phyloP scores from a whole-genome alignment of 106 monocot species.

The Vanilla planifolia region DNA sequence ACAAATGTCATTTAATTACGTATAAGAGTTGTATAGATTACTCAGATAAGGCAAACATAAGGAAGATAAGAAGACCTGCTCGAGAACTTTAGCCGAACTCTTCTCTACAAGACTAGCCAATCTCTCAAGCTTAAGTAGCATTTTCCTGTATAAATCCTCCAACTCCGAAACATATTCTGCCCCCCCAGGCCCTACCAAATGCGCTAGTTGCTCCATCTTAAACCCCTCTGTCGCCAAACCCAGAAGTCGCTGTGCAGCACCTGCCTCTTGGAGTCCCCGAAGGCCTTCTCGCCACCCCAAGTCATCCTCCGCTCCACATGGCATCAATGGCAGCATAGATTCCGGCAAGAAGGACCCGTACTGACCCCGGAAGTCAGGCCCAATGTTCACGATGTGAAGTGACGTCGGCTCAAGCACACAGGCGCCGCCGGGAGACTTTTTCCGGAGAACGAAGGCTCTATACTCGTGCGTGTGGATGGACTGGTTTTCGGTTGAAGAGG shows the following conservation, averaged over 20 bases:
- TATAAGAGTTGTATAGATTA: too few relatives aligned
- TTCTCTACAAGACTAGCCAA: slow-evolving; percentile 47
- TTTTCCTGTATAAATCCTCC: slow-evolving; percentile 53
- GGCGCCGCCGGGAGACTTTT: not conserved
- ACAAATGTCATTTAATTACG: too few relatives aligned
- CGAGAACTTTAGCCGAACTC: slow-evolving; percentile 40
- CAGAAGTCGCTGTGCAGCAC: slow-evolving; percentile 12
- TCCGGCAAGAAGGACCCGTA: slow-evolving; percentile 33
- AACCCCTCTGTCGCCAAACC: slow-evolving; percentile 33
- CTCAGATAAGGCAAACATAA: too few relatives aligned
- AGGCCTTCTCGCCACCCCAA: slow-evolving; percentile 17
- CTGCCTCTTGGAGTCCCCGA: not conserved
- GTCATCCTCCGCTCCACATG: slow-evolving; percentile 13
- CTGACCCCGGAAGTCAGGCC: slow-evolving; percentile 37
- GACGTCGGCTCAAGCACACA: slow-evolving; percentile 29
- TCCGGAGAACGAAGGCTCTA: slow-evolving; percentile 24
- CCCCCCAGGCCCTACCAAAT: slow-evolving; percentile 24
- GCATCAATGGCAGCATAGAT: slow-evolving; percentile 24
- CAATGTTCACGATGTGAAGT: slow-evolving; percentile 45
- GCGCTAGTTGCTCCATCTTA: slow-evolving; percentile 25
- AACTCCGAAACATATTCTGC: slow-evolving; percentile 29
- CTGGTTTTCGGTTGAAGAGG: slow-evolving; percentile 25
- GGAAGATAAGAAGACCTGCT: slow-evolving; percentile 31
- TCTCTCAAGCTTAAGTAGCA: slow-evolving; percentile 46
- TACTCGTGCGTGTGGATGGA: slow-evolving; percentile 61